Base-by-base conservation (phyloP, 2,329 filamentous ascomycete genomes). In the Penicillium glabrum region DNA sequence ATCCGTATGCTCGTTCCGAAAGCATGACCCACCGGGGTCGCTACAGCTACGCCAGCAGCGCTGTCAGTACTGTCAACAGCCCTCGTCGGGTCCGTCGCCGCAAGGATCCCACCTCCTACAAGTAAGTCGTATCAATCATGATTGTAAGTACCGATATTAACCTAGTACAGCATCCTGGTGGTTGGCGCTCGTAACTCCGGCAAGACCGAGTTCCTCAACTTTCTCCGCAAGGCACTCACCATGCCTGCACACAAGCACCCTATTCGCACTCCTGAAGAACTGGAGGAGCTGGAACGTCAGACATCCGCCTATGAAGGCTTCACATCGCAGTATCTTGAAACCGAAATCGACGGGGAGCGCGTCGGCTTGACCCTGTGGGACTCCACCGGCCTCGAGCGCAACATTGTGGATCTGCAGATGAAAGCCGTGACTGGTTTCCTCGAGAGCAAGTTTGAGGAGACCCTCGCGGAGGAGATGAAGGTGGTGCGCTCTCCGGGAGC, bases 361-460 rank as follows among this genome's bases (percentile, higher is more conserved):
- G 85, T 99, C 47, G 95, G 95, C 9, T 79, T 99, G 63, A 99
- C 95, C 0, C 79, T 99, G 31, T 99, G 95, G 95, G 95, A 99
- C 73, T 98, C 95, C 0, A 89, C 95, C 68, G 95, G 95, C 1
- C 79, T 99, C 54, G 93, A 99, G 77, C 96, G 93, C 82, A 95
- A 91, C 68, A 86, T 98, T 35, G 92, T 97, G 51, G 95, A 98
- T 73, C 84, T 98, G 63, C 95, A 99, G 76, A 81, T 99, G 63
- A 87, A 93, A 59, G 91, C 96, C 72, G 93, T 98, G 81, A 88
- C 89, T 33, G 84, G 89, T 9, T 99, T 99, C 78, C 81, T 99
- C 58, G 95, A 99, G 80, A 93, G 89, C 80, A 98, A 98, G 75
- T 99, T 99, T 67, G 93, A 99, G 74, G 95, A 99, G 70, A 98